phyloP scores from a whole-genome alignment of 805 yeast species.

The Tetrapisispora nanseiensis region DNA sequence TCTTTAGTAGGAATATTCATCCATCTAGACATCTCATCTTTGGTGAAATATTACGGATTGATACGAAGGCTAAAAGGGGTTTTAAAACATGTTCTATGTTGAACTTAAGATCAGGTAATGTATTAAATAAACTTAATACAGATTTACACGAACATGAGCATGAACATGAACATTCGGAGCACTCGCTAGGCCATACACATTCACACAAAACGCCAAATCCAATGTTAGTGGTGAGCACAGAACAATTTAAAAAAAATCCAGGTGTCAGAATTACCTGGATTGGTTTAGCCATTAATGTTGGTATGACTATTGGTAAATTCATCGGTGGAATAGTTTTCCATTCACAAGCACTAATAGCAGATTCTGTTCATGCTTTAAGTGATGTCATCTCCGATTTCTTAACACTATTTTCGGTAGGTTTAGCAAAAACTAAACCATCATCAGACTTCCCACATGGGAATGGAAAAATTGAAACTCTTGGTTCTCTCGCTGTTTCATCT shows the following conservation, averaged over 20 bases:
- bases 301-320: constrained; percentile 80
- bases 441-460: constrained; percentile 70
- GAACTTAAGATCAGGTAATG: background rate
- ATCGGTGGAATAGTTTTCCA: constrained; percentile 87
- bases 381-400: constrained; percentile 85
- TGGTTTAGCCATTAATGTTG: constrained; percentile 74
- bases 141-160: constrained; percentile 5
- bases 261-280: constrained; percentile 91
- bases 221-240: constrained; percentile 32
- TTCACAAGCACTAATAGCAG: constrained; percentile 90
- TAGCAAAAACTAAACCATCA: constrained; percentile 53
- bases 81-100: too few relatives aligned
- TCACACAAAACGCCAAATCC: constrained; percentile 27
- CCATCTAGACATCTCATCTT: background rate
- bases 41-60: background rate
- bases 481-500: constrained; percentile 79
- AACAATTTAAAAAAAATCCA: constrained; percentile 50
- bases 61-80: background rate
- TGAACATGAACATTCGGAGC: constrained; percentile 12
- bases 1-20: background rate
- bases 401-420: constrained; percentile 80
- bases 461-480: constrained; percentile 88
- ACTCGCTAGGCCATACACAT: constrained; percentile 24
- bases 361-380: constrained; percentile 85
- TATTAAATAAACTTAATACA: background rate